These are phyloP conservation scores for Naganishia onofrii DNA, from an alignment of 768 basidiomycete species.

Conservation along the genomic window DNA sequence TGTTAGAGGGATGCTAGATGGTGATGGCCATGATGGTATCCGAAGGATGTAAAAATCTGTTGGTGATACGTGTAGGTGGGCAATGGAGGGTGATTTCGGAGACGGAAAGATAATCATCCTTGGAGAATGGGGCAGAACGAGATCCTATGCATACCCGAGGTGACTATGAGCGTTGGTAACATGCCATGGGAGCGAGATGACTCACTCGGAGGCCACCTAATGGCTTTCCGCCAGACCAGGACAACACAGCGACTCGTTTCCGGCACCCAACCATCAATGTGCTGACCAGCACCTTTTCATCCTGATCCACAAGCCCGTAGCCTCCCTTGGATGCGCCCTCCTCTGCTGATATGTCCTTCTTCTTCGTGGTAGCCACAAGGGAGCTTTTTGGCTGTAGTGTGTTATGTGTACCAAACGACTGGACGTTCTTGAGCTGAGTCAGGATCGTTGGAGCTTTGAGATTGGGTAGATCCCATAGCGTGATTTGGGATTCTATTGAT, in stretches of 20 bases:
- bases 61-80: conserved; percentile 57
- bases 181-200: neutral
- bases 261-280: conserved; percentile 79
- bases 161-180: neutral
- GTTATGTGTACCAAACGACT: conserved; percentile 75
- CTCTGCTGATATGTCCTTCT: conserved; percentile 32
- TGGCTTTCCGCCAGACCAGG: conserved; percentile 38
- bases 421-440: conserved; percentile 71
- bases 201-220: conserved; percentile 10
- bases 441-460: conserved; percentile 70
- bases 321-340: conserved; percentile 34
- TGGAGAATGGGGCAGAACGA: conserved; percentile 81
- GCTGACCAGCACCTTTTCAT: conserved; percentile 68
- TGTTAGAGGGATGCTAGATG: conserved; percentile 33
- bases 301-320: conserved; percentile 51
- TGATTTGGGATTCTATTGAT: conserved; percentile 59
- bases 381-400: conserved; percentile 30
- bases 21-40: conserved; percentile 33
- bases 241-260: conserved; percentile 77
- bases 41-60: conserved; percentile 42
- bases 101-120: conserved; percentile 73
- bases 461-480: conserved; percentile 72
- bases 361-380: neutral
- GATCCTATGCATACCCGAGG: conserved; percentile 62
- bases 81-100: conserved; percentile 70